These are phyloP conservation scores for Fusarium sp. DNA, from an alignment of 2,329 filamentous ascomycete species.

Conservation along the genomic window DNA sequence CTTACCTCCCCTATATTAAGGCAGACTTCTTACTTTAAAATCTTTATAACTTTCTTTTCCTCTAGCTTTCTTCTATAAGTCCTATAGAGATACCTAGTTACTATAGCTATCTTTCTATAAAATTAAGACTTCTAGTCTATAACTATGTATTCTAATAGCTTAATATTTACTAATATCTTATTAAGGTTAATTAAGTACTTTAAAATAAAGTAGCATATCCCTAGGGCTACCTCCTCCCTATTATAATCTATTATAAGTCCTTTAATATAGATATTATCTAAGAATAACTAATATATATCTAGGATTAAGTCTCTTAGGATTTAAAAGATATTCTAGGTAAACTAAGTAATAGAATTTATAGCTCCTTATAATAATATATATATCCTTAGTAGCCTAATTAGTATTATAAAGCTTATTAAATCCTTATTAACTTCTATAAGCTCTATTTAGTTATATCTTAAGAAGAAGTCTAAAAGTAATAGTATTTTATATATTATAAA, in stretches of 20 bases:
- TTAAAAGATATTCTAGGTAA: background rate
- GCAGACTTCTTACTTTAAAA: too few relatives aligned
- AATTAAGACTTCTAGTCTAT: background rate
- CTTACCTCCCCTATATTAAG: too few relatives aligned
- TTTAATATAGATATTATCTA: background rate
- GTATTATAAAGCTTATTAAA: background rate
- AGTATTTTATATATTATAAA: background rate
- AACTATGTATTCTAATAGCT: background rate
- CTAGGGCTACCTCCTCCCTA: accelerated
- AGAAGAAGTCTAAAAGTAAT: background rate
- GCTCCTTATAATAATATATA: too few relatives aligned
- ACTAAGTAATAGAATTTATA: too few relatives aligned
- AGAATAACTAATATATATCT: background rate
- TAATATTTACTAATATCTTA: background rate
- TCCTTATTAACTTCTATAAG: too few relatives aligned
- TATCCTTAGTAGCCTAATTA: too few relatives aligned
- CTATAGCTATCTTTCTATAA: background rate
- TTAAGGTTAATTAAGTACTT: background rate
- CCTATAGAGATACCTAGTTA: too few relatives aligned
- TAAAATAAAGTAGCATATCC: background rate
- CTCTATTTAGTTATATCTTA: background rate
- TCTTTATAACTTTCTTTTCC: too few relatives aligned
- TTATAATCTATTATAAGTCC: background rate
- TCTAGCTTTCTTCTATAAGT: accelerated
- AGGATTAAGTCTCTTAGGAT: background rate